phyloP scores from a whole-genome alignment of 2,329 filamentous ascomycete genomes.

The Atkinsonella texensis region DNA sequence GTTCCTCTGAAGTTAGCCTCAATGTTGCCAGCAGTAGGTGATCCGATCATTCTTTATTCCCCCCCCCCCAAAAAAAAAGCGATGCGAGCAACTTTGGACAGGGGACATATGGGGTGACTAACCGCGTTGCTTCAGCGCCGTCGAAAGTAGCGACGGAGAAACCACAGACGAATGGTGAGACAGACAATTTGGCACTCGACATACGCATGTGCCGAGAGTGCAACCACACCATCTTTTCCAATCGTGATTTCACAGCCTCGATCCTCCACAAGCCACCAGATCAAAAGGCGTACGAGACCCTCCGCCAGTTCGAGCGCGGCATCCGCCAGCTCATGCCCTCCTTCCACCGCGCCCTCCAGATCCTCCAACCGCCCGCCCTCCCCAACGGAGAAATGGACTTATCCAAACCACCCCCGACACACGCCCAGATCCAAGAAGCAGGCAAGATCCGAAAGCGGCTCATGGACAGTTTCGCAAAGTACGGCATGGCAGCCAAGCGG shows the following conservation, averaged over 20 bases:
- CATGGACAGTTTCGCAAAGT: slow-evolving; percentile 81
- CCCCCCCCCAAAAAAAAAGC: too few relatives aligned
- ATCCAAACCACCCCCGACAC: slow-evolving; percentile 34
- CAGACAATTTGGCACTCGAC: slow-evolving; percentile 55
- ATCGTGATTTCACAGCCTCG: slow-evolving; percentile 66
- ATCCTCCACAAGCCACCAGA: slow-evolving; percentile 57
- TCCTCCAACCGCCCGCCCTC: slow-evolving; percentile 48
- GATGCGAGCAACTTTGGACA: too few relatives aligned
- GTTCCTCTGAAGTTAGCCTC: slow-evolving; percentile 73
- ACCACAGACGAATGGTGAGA: slow-evolving; percentile 14
- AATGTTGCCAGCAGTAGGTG: slow-evolving; percentile 50
- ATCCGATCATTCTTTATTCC: neutral
- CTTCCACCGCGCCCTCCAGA: slow-evolving; percentile 66
- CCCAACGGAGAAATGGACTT: slow-evolving; percentile 25
- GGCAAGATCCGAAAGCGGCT: slow-evolving; percentile 81
- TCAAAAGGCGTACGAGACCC: slow-evolving; percentile 69
- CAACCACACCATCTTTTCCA: slow-evolving; percentile 47
- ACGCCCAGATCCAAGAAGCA: slow-evolving; percentile 68
- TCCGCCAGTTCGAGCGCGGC: slow-evolving; percentile 77
- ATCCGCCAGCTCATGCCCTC: slow-evolving; percentile 71
- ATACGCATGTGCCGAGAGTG: slow-evolving; percentile 90
- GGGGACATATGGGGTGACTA: too few relatives aligned
- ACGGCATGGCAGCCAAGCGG: slow-evolving; percentile 68
- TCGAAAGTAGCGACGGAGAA: slow-evolving; percentile 29
- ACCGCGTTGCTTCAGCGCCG: slow-evolving; percentile 4